Base-by-base conservation (phyloP, 2,329 filamentous ascomycete species). In the Ploettnerulaceae sp. region DNA sequence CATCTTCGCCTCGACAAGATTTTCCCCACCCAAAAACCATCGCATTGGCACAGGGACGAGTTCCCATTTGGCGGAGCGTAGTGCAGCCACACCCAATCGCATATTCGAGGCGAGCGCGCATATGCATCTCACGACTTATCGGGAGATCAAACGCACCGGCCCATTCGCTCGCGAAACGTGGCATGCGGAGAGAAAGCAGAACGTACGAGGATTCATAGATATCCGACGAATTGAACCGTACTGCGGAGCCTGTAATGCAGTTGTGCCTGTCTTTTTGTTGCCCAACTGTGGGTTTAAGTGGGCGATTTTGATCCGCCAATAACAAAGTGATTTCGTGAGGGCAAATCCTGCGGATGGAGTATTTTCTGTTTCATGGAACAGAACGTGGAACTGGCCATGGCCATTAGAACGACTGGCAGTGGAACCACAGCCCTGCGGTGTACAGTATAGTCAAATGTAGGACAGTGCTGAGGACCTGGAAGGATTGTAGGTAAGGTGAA, bases 131-230 rank as follows among this genome's bases (percentile, higher is more conserved):
- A 38, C 51, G 15, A 37, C 42, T 45, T 28, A 39, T 38, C 38
- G 46, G 49, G 48, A 54, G 49, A 49, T 48, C 48, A 51, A 49
- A 37, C 32, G 32, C 15, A 39, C 14, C 41, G 35, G 36, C 26
- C 29, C 29, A 45, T 18, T 39, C 22, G 26, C 28, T 49, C 32
- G 47, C 41, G 45, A 51, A 54, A 58, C 56, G 56, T 57, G 55
- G 55, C 55, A 53, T 48, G 40, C 51, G 48, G 55, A 56, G 51
- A 52, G 50, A 31, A 47, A 47, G 39, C 38, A 7, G 7, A 45
- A n/a, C n/a, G n/a, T n/a, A n/a, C 28, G 18, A 18, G 24, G 37
- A 12, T 40, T 29, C 37, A 29, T 11, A 29, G 15, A 25, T n/a
- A n/a, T n/a, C n/a, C n/a, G n/a, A n/a, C n/a, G n/a, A n/a, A n/a